Base-by-base conservation (phyloP, 495 filamentous ascomycete genomes). In the Halenospora varia region DNA sequence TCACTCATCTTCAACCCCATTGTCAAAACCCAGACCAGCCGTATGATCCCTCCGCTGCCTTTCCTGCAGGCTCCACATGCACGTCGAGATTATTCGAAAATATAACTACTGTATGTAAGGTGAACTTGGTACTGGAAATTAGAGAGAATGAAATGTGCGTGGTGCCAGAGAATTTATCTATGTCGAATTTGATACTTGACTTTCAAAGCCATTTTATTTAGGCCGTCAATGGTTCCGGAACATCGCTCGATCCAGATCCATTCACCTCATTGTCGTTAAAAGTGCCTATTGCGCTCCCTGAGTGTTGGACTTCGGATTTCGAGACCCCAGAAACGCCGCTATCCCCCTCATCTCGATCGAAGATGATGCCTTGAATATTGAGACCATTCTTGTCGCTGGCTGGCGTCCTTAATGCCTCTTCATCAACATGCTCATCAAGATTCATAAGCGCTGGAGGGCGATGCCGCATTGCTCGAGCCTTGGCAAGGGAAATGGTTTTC, bases 381-480 rank as follows among this genome's bases (percentile, higher is more conserved):
- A 82, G 67, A 25, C 78, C 78, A 44, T 73, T 74, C 22, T 59
- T 62, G 40, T 65, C 65, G 22, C 53, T 61, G 11, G 62, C 62
- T 4, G 65, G 62, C 2, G 65, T 67, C 25, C 57, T 56, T 42
- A 67, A 22, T 1, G 51, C 57, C 51, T 64, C 61, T 39, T 65
- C 65, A 39, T 67, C 65, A n/a, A 63, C 69, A 46, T 75, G 72
- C 59, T 87, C 84, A 48, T 87, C 85, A 2, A 84, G 74, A 51
- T 81, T 81, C 88, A 90, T 91, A 40, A 97, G 75, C 8, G 89
- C 90, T 9, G 94, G 95, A 6, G 95, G 95, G 92, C 56, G 64
- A 41, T 62, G 59, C 18, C 57, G 51, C 51, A 47, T 71, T 59
- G 6, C 69, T 56, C 18, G 54, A 62, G 61, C 62, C 50, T 64